Evolutionary conservation across 2,329 filamentous ascomycete genomes (phyloP), one percentile per base, ranked within the genome.

Genomic region (Aspergillus brasiliensis): DNA sequence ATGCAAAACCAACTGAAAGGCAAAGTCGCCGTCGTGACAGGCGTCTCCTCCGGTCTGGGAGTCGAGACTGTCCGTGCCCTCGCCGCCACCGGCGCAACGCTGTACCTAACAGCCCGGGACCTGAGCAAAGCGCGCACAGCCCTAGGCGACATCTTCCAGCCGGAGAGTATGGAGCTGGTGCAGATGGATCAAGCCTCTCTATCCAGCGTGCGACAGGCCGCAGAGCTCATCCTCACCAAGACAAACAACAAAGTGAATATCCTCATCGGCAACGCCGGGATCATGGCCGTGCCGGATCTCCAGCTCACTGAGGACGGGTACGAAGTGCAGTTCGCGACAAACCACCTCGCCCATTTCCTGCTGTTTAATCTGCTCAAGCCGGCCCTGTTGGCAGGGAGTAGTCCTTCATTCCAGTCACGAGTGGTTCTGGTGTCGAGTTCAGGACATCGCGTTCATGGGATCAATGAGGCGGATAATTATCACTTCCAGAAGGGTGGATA

Each of bases 311-410:
- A 60, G 10, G 59, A 62, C 3, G 62, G 61, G 2, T 78, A 79
- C 63, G 84, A 86, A 64, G 64, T 69, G 0, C 83, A 86, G 54
- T 81, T 86, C 54, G 82, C 76, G 34, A 80, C 77, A 1, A 85
- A 86, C 66, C 78, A 86, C 64, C 71, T 86, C 0, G 75, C 73
- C 15, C 49, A 57, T 63, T 86, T 86, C 71, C 74, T 85, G 0
- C 75, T 86, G 15, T 82, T 83, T 58, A 72, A 82, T 13, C 75
- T 84, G 1, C 73, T 86, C 17, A 80, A 80, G 38, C 48, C 57
- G 2, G 25, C 58, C 6, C 57, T 70, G 1, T 48, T 71, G 5
- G 57, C 60, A 0, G 54, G 53, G 1, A 53, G 62, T 0, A 78
- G 75, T 0, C 69, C 77, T 0, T 62, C 67, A 0, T 82, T 80